Conservation (phyloP, 306 rosid species). For the Malus sylvestris region DNA sequence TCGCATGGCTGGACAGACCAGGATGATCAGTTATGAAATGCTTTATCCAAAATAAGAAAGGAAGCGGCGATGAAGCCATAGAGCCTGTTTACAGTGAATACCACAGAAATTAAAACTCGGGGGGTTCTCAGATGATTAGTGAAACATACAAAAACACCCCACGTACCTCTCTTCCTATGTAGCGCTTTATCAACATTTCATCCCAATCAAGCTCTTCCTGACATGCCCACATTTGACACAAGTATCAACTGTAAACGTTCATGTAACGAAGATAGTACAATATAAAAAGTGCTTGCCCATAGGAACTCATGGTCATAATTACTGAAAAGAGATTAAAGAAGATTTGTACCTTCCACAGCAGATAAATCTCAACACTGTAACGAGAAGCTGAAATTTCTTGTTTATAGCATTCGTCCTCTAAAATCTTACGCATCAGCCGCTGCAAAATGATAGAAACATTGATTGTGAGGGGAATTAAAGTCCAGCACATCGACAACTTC, state of each 20-base stretch:
- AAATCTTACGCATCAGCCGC: slow-evolving; percentile 54
- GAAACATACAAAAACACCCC: background rate
- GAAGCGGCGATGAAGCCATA: slow-evolving; percentile 95
- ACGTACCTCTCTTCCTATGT: slow-evolving; percentile 67
- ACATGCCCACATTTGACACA: slow-evolving; percentile 10
- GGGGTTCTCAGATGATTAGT: background rate
- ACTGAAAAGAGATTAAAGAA: background rate
- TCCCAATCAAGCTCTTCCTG: slow-evolving; percentile 93
- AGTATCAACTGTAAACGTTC: background rate
- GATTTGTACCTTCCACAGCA: slow-evolving; percentile 56
- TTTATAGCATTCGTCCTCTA: slow-evolving; percentile 23
- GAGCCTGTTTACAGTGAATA: slow-evolving; percentile 42
- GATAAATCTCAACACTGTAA: slow-evolving; percentile 18
- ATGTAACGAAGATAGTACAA: background rate
- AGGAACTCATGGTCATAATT: background rate
- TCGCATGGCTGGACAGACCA: slow-evolving; percentile 11
- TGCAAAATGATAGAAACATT: slow-evolving; percentile 29
- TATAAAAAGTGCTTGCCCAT: background rate
- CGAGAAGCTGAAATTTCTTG: slow-evolving; percentile 23
- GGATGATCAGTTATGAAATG: slow-evolving; percentile 19
- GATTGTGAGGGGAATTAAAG: background rate
- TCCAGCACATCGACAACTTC: background rate
- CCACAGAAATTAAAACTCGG: background rate
- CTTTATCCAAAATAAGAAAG: slow-evolving; percentile 58
- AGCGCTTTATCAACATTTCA: slow-evolving; percentile 51